These are phyloP conservation scores for Draba incana DNA, from an alignment of 345 rosid genomes.

Conservation along the genomic window DNA sequence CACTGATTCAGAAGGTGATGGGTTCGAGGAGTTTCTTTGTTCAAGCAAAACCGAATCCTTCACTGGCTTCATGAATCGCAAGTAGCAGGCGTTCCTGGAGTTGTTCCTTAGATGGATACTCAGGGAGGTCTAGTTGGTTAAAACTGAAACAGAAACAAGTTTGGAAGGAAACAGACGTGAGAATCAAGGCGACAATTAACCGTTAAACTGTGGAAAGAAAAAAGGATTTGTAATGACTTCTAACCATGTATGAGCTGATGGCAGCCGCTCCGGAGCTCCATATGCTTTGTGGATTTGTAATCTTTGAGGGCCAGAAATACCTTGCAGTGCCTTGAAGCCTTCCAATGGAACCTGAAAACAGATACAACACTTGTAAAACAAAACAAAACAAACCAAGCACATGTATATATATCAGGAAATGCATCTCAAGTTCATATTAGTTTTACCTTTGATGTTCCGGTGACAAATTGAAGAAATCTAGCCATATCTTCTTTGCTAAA, in stretches of 20 bases:
- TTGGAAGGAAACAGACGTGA: not conserved
- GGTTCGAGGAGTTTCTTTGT: slow-evolving; percentile 26
- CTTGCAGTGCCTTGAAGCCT: slow-evolving; percentile 92
- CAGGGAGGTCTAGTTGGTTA: slow-evolving; percentile 96
- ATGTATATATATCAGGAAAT: not conserved
- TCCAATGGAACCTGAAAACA: slow-evolving; percentile 83
- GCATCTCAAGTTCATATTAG: slow-evolving; percentile 3
- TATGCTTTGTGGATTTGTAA: slow-evolving; percentile 97
- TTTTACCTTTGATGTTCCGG: slow-evolving; percentile 94
- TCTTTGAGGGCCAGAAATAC: slow-evolving; percentile 94
- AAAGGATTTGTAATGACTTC: slow-evolving; percentile 26
- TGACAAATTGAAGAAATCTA: slow-evolving; percentile 87
- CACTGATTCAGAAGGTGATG: slow-evolving; percentile 8
- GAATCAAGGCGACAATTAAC: not conserved
- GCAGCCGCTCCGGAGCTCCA: slow-evolving; percentile 90
- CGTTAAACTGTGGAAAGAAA: not conserved
- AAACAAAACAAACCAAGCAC: slow-evolving; percentile 4
- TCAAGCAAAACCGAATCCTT: slow-evolving; percentile 96
- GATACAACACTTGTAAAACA: slow-evolving; percentile 19
- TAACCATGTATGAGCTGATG: slow-evolving; percentile 97
- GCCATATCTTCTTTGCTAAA: slow-evolving; percentile 98
- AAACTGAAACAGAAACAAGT: slow-evolving; percentile 56
- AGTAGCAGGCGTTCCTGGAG: slow-evolving; percentile 86
- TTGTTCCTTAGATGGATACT: slow-evolving; percentile 78
- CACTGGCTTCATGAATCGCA: slow-evolving; percentile 95